A percentile compares a stretch with the other conserved stretches of the same genome.
Conservation (phyloP, 2,329 filamentous ascomycete genomes). For the Paecilomyces fulvus region DNA sequence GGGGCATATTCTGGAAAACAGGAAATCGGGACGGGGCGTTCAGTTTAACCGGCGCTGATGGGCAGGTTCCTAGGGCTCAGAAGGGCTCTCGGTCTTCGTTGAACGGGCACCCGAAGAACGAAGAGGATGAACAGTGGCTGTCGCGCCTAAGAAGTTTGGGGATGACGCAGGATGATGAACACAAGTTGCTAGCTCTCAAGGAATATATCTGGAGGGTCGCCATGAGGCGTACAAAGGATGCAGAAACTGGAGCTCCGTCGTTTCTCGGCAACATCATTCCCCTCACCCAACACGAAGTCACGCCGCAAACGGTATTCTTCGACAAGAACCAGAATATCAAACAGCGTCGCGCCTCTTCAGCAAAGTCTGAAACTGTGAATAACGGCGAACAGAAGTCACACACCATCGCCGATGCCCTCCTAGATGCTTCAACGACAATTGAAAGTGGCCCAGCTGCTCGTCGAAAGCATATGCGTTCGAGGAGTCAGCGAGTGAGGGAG, state of each 20-base stretch:
- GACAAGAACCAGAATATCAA: conserved; percentile 60
- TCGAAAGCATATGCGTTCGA: conserved; percentile 31
- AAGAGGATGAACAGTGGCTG: conserved; percentile 95
- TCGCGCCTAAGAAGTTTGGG: conserved; percentile 74
- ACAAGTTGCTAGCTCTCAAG: conserved; percentile 74
- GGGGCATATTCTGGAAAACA: conserved; percentile 79
- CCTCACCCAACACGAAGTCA: conserved; percentile 66
- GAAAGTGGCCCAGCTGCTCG: conserved; percentile 52
- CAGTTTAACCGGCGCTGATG: conserved; percentile 53
- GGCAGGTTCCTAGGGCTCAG: conserved; percentile 48
- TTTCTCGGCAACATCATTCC: conserved; percentile 62
- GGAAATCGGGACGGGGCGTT: conserved; percentile 63
- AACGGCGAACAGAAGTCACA: conserved; percentile 45
- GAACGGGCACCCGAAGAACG: conserved; percentile 62
- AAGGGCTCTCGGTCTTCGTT: conserved; percentile 37
- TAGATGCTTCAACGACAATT: conserved; percentile 86
- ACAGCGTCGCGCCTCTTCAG: conserved; percentile 18
- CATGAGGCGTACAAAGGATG: conserved; percentile 56
- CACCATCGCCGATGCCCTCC: conserved; percentile 80
- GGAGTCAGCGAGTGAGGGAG: conserved; percentile 32
- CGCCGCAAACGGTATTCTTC: conserved; percentile 85
- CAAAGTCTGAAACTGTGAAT: conserved; percentile 19
- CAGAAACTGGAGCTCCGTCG: conserved; percentile 26
- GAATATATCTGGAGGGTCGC: conserved; percentile 89
- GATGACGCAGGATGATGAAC: conserved; percentile 72